phyloP scores from a whole-genome alignment of 495 filamentous ascomycete genomes.

The Entonaema liquescens region DNA sequence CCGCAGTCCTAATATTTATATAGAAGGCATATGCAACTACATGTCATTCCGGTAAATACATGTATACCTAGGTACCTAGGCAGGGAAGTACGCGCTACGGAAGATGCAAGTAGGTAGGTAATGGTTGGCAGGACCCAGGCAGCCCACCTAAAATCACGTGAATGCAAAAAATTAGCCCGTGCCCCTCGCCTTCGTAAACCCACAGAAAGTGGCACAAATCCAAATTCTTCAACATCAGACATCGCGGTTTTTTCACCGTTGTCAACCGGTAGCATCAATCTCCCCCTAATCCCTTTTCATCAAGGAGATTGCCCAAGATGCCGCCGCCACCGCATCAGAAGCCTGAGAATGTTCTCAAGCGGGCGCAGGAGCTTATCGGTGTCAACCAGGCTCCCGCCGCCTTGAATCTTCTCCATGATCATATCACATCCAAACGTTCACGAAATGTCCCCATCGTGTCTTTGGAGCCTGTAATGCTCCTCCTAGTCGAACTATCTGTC shows the following conservation, averaged over 20 bases:
- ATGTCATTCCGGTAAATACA: too few relatives aligned
- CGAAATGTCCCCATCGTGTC: slow-evolving; percentile 97
- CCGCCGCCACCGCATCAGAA: slow-evolving; percentile 98
- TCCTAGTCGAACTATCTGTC: slow-evolving; percentile 95
- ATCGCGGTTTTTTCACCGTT: slow-evolving; percentile 36
- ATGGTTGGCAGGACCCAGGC: background rate
- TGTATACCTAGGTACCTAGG: too few relatives aligned
- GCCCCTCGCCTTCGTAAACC: slow-evolving; percentile 45
- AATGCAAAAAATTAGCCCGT: slow-evolving; percentile 43
- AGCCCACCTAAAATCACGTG: slow-evolving; percentile 40
- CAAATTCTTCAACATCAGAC: slow-evolving; percentile 43
- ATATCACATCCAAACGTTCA: slow-evolving; percentile 96
- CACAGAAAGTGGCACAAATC: slow-evolving; percentile 48
- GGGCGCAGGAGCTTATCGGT: slow-evolving; percentile 97
- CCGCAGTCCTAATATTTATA: too few relatives aligned
- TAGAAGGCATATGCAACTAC: too few relatives aligned
- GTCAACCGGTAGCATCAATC: slow-evolving; percentile 44
- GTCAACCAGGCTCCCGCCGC: slow-evolving; percentile 93
- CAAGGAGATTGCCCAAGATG: slow-evolving; percentile 54
- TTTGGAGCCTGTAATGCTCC: slow-evolving; percentile 96
- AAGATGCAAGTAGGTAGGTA: background rate
- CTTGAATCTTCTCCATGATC: slow-evolving; percentile 94
- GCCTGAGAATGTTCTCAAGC: slow-evolving; percentile 98
- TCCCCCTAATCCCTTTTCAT: slow-evolving; percentile 36
- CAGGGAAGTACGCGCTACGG: background rate